phyloP scores from a whole-genome alignment of 495 filamentous ascomycete genomes.

The Lasiosphaeria miniovina region DNA sequence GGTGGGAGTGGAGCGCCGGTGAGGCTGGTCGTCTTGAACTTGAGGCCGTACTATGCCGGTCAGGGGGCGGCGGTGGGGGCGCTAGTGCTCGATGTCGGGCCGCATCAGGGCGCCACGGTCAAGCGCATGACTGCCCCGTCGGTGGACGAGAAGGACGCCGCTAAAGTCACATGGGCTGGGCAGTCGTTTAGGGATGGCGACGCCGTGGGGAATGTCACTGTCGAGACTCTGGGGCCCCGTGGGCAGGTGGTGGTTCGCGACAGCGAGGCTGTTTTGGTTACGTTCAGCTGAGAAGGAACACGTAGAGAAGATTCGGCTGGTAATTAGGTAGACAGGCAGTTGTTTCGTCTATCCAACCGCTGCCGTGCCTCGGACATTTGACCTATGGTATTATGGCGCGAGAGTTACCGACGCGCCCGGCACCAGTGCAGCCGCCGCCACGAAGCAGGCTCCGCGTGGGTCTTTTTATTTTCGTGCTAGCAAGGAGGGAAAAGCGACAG shows the following conservation, averaged over 20 bases:
- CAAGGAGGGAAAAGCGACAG: too few relatives aligned
- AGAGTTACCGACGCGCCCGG: too few relatives aligned
- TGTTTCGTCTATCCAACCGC: too few relatives aligned
- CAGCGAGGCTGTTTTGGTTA: slow-evolving; percentile 20
- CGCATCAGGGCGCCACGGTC: slow-evolving; percentile 13
- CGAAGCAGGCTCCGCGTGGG: too few relatives aligned
- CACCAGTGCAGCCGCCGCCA: too few relatives aligned
- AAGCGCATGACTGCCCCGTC: slow-evolving; percentile 24
- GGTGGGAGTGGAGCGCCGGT: neutral
- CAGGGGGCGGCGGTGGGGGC: slow-evolving; percentile 1
- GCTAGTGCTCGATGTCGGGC: slow-evolving; percentile 15
- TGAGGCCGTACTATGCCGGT: slow-evolving; percentile 19
- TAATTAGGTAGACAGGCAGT: too few relatives aligned
- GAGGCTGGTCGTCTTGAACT: slow-evolving; percentile 20
- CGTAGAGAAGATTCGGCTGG: too few relatives aligned
- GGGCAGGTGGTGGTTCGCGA: slow-evolving; percentile 14
- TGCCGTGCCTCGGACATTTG: too few relatives aligned
- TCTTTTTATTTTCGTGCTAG: too few relatives aligned
- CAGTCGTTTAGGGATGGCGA: slow-evolving; percentile 22
- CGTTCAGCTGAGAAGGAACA: neutral
- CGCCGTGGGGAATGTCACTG: slow-evolving; percentile 14
- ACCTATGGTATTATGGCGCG: too few relatives aligned
- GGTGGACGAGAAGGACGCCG: slow-evolving; percentile 23
- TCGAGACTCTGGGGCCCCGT: slow-evolving; percentile 9
- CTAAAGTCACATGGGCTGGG: slow-evolving; percentile 23